phyloP scores from a whole-genome alignment of 768 basidiomycete genomes.

The Lactifluus subvellereus region DNA sequence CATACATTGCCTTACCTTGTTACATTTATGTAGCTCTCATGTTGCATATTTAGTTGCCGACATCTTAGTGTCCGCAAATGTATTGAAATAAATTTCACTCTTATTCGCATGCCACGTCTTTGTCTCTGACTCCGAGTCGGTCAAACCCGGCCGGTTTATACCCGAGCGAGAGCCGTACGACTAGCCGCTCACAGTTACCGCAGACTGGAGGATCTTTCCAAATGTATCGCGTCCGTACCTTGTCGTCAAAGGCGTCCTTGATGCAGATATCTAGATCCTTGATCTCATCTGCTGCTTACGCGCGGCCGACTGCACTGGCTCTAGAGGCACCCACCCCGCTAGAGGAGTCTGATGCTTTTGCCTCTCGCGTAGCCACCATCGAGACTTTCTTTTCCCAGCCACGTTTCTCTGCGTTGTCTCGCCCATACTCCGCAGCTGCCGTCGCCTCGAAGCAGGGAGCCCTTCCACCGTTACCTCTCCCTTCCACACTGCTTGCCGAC shows the following conservation, averaged over 20 bases:
- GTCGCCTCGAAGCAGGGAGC: conserved; percentile 90
- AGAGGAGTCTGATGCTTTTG: conserved; percentile 54
- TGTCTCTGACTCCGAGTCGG: not conserved
- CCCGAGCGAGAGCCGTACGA: not conserved
- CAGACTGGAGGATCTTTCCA: not conserved
- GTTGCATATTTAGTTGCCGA: conserved; percentile 20
- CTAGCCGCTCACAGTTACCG: not conserved
- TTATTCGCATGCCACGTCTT: not conserved
- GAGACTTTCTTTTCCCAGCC: conserved; percentile 68
- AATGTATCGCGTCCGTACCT: conserved; percentile 18
- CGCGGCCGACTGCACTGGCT: conserved; percentile 34
- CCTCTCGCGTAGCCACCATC: conserved; percentile 56
- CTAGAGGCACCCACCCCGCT: conserved; percentile 50
- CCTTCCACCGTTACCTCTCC: conserved; percentile 69
- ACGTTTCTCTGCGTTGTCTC: conserved; percentile 64
- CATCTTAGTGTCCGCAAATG: conserved; percentile 15
- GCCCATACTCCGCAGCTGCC: conserved; percentile 73
- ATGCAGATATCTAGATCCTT: conserved; percentile 12
- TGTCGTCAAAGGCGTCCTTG: conserved; percentile 6
- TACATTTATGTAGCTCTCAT: conserved; percentile 24
- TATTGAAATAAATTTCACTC: conserved; percentile 11
- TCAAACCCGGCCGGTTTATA: not conserved
- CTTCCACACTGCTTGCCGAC: conserved; percentile 73
- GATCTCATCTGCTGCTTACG: conserved; percentile 9
- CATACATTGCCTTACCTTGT: conserved; percentile 18